Conservation (phyloP, 495 filamentous ascomycete genomes). For the Penicillium angulare region DNA sequence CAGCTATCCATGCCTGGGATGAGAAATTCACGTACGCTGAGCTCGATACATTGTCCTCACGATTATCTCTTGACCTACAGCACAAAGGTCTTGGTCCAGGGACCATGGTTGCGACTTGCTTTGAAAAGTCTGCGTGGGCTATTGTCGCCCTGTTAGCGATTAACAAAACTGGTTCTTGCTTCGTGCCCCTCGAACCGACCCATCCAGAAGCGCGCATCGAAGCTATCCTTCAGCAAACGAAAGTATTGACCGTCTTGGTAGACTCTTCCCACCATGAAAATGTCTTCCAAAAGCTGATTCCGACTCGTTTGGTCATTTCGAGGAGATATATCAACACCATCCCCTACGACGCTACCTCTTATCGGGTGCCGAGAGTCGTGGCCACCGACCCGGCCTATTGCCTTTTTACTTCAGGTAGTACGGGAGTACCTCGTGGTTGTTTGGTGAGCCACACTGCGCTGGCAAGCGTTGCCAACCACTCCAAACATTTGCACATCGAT, state of each 20-base stretch:
- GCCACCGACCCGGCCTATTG: constrained; percentile 12
- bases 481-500: constrained; percentile 1
- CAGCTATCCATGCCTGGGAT: background rate
- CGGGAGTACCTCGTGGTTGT: constrained; percentile 43
- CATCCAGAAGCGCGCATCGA: constrained; percentile 45
- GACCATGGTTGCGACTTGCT: background rate
- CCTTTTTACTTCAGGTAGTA: constrained; percentile 44
- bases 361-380: background rate
- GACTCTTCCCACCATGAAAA: background rate
- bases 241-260: background rate
- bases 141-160: background rate
- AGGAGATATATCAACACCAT: too few relatives aligned
- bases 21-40: background rate
- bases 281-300: too few relatives aligned
- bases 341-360: too few relatives aligned
- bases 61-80: background rate
- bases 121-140: background rate
- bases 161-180: constrained; percentile 44
- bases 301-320: too few relatives aligned
- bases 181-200: constrained; percentile 45
- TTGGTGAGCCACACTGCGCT: constrained; percentile 33
- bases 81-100: background rate
- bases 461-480: background rate
- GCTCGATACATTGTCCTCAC: background rate
- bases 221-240: constrained; percentile 42